A percentile compares a stretch with the other conserved stretches of the same genome.
phyloP scores from a whole-genome alignment of 768 basidiomycete genomes.

The Suillus bovinus region DNA sequence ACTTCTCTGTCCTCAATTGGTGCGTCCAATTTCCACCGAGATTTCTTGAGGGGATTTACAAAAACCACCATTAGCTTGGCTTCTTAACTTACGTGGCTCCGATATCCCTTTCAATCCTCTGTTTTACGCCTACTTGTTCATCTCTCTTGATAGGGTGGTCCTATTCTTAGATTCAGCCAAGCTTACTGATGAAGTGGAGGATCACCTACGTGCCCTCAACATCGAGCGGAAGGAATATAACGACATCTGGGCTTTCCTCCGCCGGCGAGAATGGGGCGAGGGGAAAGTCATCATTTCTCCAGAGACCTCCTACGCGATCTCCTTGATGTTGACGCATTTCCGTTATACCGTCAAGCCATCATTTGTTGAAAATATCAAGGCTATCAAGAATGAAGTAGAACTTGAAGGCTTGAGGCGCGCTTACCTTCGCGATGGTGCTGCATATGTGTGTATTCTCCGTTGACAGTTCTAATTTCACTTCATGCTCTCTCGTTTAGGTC shows the following conservation, averaged over 20 bases:
- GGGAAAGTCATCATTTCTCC: slow-evolving; percentile 78
- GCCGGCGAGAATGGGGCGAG: slow-evolving; percentile 72
- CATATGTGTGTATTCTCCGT: slow-evolving; percentile 57
- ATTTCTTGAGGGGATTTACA: background rate
- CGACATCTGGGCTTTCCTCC: slow-evolving; percentile 77
- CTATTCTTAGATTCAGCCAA: slow-evolving; percentile 78
- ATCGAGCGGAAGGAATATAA: slow-evolving; percentile 70
- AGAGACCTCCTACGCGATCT: slow-evolving; percentile 80
- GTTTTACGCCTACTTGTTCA: slow-evolving; percentile 84
- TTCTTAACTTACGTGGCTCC: slow-evolving; percentile 84
- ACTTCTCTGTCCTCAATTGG: slow-evolving; percentile 72
- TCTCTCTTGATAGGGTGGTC: slow-evolving; percentile 60
- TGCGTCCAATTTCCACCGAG: slow-evolving; percentile 32
- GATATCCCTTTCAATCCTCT: slow-evolving; percentile 94
- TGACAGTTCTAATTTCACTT: slow-evolving; percentile 13
- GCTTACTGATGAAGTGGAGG: slow-evolving; percentile 54
- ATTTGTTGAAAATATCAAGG: slow-evolving; percentile 74
- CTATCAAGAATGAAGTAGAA: slow-evolving; percentile 87
- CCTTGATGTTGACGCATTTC: slow-evolving; percentile 80
- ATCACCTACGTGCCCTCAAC: slow-evolving; percentile 57
- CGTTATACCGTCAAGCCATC: slow-evolving; percentile 76
- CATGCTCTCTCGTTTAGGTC: slow-evolving; percentile 39
- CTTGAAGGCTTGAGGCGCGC: slow-evolving; percentile 81
- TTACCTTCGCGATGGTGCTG: slow-evolving; percentile 87
- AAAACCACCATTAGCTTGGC: slow-evolving; percentile 56